Evolutionary conservation across 2,329 filamentous ascomycete species (phyloP), one percentile per base, ranked within the genome.

Genomic region (Neocucurbitaria cava): DNA sequence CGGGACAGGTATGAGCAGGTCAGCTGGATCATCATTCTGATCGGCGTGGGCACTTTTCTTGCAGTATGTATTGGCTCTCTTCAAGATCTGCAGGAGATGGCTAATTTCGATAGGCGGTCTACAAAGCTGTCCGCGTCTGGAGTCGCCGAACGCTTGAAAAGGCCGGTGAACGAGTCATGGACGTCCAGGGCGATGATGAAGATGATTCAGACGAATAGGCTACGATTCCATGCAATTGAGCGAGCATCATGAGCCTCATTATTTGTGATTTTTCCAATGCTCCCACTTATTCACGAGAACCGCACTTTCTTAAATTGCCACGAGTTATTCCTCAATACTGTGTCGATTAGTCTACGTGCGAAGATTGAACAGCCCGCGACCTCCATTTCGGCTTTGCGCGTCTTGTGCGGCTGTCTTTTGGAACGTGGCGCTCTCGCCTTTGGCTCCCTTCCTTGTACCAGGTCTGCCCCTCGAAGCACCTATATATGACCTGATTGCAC

Each of bases 301-400:
- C 90, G 92, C 92, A 94, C 90, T 89, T 90, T 90, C 89, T 96
- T 96, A 90, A 96, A 92, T 95, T 96, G 91, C 85, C 91, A 92
- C 85, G 85, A 87, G 80, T 69, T 68, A 63, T 64, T 70, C 59
- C 59, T 84, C 89, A 85, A 85, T 94, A 88, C 87, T 86, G 86
- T 92, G 91, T 87, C 89, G 88, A 95, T 93, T 88, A 95, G 92
- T 96, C 92, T 72, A 90, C 88, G 89, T 96, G 92, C 92, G 91
- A 83, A 96, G 83, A 96, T 84, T 64, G 67, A 83, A 67, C 64
- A 64, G 70, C 71, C 56, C 62, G 57, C 55, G 64, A 58, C 42
- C 48, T 60, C 65, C 66, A 64, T 62, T 35, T 63, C 64, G 64
- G 60, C 56, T 52, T 56, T 56, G 64, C 63, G 60, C 72, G 72